Evolutionary conservation across 106 monocot species (phyloP).

Genomic region (Allium fistulosum): DNA sequence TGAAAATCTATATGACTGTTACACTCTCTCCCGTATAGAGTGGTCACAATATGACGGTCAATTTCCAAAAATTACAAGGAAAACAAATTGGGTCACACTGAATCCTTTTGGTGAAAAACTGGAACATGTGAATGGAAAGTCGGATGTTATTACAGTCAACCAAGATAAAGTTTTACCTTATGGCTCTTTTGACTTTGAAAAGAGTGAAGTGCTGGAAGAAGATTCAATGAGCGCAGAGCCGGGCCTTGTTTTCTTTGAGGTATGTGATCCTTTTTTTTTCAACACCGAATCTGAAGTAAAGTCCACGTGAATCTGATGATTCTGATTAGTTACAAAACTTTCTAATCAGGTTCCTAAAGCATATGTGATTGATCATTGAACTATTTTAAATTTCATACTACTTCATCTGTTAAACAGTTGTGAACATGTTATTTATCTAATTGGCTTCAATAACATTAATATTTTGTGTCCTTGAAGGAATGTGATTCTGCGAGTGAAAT

Average conservation of each 20-base stretch:
- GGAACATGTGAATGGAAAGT: slow-evolving; percentile 12
- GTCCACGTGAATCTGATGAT: too few relatives aligned
- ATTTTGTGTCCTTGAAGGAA: too few relatives aligned
- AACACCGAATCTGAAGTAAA: too few relatives aligned
- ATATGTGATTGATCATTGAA: too few relatives aligned
- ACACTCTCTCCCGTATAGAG: slow-evolving; percentile 68
- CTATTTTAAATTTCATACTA: too few relatives aligned
- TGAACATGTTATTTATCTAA: too few relatives aligned
- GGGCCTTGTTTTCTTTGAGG: slow-evolving; percentile 96
- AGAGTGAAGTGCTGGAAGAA: slow-evolving; percentile 67
- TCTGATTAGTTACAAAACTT: too few relatives aligned
- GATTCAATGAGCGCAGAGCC: slow-evolving; percentile 69
- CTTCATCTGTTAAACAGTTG: too few relatives aligned
- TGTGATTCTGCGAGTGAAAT: too few relatives aligned
- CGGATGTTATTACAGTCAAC: neutral
- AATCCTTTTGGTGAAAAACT: slow-evolving; percentile 68
- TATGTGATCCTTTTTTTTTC: slow-evolving; percentile 7
- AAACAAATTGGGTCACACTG: slow-evolving; percentile 64
- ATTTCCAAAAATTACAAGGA: slow-evolving; percentile 34
- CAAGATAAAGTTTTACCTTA: slow-evolving; percentile 26
- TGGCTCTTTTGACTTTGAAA: slow-evolving; percentile 61
- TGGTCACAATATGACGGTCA: slow-evolving; percentile 21
- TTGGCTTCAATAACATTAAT: too few relatives aligned
- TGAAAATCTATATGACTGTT: slow-evolving; percentile 90
- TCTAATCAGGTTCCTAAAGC: too few relatives aligned